Base-by-base conservation (phyloP, 2,329 filamentous ascomycete species). In the Neofusicoccum ribis region DNA sequence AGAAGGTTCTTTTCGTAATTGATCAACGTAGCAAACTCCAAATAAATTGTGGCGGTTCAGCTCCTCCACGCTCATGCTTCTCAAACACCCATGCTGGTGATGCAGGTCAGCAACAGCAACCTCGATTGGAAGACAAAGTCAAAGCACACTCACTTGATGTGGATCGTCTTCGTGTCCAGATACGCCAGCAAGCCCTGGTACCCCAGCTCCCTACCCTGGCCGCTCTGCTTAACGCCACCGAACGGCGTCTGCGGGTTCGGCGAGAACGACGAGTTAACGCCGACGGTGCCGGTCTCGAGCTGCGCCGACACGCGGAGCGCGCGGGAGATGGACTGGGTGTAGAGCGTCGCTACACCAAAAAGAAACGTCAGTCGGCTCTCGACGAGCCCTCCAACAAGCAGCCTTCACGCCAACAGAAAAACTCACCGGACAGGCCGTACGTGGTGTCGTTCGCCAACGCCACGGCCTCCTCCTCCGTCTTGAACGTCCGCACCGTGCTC, bases 391-490 rank as follows among this genome's bases (percentile, higher is more conserved):
- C 23, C 11, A 12, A 3, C 11, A 6, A 39, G 2, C 34, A 54
- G 4, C n/a, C 20, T 23, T 23, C 20, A 23, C 20, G 20, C 20
- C 20, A 23, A 23, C 20, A 46, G 14, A 15, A 15, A 47, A n/a
- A 56, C 67, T 67, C 63, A 69, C 70, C 64, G 1, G 69, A 71
- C 12, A 75, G 67, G 1, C 73, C 73, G 58, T 69, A 77, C 17
- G 56, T 66, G 2, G 74, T 74, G 44, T 76, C 72, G 44, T 76
- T 76, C 1, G 74, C 74, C 65, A 76, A 50, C 47, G 68, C 58
- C 41, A 77, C 68, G 0, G 68, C 74, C 56, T 76, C 75, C 39
- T 74, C 72, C 61, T 77, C 75, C 5, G 72, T 73, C 66, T 72
- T 71, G 68, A 77, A 77, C 15, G 72, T 74, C 39, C 68, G 67